Base-by-base conservation (phyloP, 2,329 filamentous ascomycete species). In the Grosmannia penicillata region DNA sequence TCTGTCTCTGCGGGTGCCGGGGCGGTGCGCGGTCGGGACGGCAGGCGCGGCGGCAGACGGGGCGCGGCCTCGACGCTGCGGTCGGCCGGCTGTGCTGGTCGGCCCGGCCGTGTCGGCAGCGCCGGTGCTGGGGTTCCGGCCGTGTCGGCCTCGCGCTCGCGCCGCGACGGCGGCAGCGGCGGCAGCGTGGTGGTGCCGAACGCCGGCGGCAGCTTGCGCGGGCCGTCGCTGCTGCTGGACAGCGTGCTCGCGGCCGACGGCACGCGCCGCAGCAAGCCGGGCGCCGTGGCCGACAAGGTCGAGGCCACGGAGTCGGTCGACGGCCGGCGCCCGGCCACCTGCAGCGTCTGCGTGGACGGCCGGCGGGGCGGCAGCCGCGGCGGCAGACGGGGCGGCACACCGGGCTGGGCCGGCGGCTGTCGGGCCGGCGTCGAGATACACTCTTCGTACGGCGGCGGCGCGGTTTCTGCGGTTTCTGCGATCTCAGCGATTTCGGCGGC, bases 221-320 rank as follows among this genome's bases (percentile, higher is more conserved):
- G 44, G 3, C 53, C 44, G n/a, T 51, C 50, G 10, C 65, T n/a
- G n/a, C n/a, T n/a, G n/a, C 63, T 18, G 55, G 53, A 2, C 69
- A 67, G 8, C 59, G 56, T 56, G 47, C 65, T 75, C 0, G 67
- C 63, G 18, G 58, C 59, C 2, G 70, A 70, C 8, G 63, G 66
- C 3, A 58, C 56, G 6, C 57, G 57, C 25, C 59, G 63, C 30
- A 70, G 45, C 1, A 72, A 75, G 18, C 69, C 51, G 9, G 36
- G 5, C 2, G 60, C 63, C 4, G 74, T 77, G 14, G 70, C 49
- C 10, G 60, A 61, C 7, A 72, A 78, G 28, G 68, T 58, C 3
- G 72, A 77, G 11, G 65, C 48, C 23, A 72, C 70, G 3, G 74
- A 78, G 0, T 72, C 69, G 30, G 67, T 66, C 15, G 75, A 78